Evolutionary conservation across 2,329 filamentous ascomycete species (phyloP).

Genomic region (Cercospora sp.): DNA sequence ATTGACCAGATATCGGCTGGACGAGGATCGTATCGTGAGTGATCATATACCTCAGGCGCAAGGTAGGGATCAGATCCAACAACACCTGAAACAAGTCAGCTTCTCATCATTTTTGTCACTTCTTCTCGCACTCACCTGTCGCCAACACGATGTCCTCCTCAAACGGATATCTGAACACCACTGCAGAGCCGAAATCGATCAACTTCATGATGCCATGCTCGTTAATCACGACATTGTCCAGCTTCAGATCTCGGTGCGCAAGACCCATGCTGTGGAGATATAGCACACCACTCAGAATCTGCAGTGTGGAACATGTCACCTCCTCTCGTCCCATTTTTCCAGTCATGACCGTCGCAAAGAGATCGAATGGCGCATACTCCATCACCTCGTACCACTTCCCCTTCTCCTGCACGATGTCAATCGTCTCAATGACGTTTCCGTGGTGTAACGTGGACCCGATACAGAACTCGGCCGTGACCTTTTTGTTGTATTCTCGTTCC

Average conservation of each 20-base stretch:
- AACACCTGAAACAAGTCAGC: constrained; percentile 56
- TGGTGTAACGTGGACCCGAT: constrained; percentile 96
- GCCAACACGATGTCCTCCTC: constrained; percentile 83
- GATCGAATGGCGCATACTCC: constrained; percentile 94
- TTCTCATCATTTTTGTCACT: background rate
- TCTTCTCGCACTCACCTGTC: constrained; percentile 59
- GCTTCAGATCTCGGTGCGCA: constrained; percentile 89
- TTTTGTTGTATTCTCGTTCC: constrained; percentile 95
- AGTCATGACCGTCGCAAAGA: constrained; percentile 99
- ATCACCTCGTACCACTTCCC: constrained; percentile 97
- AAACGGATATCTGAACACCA: constrained; percentile 96
- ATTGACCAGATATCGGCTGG: constrained; percentile 97
- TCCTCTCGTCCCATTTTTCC: constrained; percentile 94
- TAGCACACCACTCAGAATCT: constrained; percentile 90
- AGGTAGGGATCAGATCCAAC: constrained; percentile 92
- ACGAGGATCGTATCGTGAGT: constrained; percentile 88
- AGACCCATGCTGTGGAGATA: constrained; percentile 95
- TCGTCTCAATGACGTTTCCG: constrained; percentile 95
- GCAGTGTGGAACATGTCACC: constrained; percentile 84
- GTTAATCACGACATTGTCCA: constrained; percentile 97
- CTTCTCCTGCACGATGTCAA: constrained; percentile 95
- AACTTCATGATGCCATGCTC: constrained; percentile 98
- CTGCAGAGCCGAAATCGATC: constrained; percentile 96
- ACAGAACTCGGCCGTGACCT: constrained; percentile 96
- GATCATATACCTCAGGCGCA: constrained; percentile 93